phyloP scores from a whole-genome alignment of 2,329 filamentous ascomycete species.

The Aspergillus pseudoterreus region DNA sequence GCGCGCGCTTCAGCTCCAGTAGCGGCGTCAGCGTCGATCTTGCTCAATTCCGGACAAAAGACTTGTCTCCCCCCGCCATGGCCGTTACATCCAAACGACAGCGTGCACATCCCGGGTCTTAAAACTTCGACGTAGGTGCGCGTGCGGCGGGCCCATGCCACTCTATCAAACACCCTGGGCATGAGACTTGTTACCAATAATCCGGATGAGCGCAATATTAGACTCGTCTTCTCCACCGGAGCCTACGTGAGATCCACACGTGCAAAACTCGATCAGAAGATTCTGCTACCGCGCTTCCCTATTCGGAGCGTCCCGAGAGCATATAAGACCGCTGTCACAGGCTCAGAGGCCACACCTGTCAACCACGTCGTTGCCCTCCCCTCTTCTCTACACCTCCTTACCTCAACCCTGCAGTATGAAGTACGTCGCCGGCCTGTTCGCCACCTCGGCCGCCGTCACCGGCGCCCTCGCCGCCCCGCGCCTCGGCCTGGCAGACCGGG shows the following conservation, averaged over 20 bases:
- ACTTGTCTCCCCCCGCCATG: background rate
- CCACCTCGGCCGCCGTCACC: constrained; percentile 20
- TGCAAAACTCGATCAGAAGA: background rate
- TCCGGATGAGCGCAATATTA: background rate
- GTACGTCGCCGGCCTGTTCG: constrained; percentile 18
- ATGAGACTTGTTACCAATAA: background rate
- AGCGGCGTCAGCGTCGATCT: background rate
- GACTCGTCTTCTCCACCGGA: background rate
- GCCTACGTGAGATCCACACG: background rate
- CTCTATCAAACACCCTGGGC: background rate
- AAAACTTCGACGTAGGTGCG: background rate
- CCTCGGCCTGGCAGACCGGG: constrained; percentile 24
- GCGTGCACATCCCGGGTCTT: background rate
- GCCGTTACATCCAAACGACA: background rate
- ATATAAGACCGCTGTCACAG: background rate
- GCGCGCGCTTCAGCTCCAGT: too few species aligned
- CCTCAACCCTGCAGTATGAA: constrained; percentile 24
- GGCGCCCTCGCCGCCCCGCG: constrained; percentile 26
- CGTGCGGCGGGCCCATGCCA: background rate
- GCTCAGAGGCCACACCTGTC: background rate
- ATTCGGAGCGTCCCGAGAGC: background rate
- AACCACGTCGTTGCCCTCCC: background rate
- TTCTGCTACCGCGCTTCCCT: too few species aligned
- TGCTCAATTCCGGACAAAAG: background rate
- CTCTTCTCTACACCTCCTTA: background rate